Conservation (phyloP, 1,284 basidiomycete genomes). For the Apiotrichum veenhuisii region DNA sequence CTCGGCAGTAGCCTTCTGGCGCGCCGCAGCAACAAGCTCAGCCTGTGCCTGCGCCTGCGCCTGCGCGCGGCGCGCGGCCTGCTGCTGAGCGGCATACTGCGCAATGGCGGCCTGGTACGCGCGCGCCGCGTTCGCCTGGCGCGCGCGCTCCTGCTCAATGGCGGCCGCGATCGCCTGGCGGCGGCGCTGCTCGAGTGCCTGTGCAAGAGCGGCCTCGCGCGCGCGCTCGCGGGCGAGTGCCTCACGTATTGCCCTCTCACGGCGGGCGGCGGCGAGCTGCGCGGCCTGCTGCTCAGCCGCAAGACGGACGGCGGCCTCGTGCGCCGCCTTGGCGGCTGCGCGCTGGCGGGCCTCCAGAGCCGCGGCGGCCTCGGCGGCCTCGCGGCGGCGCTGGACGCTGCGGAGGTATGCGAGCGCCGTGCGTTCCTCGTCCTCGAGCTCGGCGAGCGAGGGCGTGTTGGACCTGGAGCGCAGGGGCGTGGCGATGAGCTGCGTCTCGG, state of each 20-base stretch:
- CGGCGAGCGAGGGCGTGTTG: background rate
- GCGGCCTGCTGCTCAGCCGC: slow-evolving; percentile 17
- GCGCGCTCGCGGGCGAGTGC: slow-evolving; percentile 16
- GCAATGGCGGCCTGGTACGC: slow-evolving; percentile 13
- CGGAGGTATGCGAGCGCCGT: slow-evolving; percentile 42
- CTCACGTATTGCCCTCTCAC: slow-evolving; percentile 16
- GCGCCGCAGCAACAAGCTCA: too few species aligned
- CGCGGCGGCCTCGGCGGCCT: slow-evolving; percentile 31
- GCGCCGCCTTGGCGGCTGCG: slow-evolving; percentile 11
- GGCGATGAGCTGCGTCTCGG: background rate
- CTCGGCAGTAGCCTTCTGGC: background rate
- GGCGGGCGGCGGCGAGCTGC: slow-evolving; percentile 12
- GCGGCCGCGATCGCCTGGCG: slow-evolving; percentile 10
- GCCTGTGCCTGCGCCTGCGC: slow-evolving; percentile 10
- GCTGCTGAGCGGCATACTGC: slow-evolving; percentile 2
- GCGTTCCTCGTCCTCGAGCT: slow-evolving; percentile 37
- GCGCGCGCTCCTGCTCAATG: slow-evolving; percentile 11
- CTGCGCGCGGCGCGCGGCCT: background rate
- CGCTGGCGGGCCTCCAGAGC: slow-evolving; percentile 23
- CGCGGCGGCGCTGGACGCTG: slow-evolving; percentile 34
- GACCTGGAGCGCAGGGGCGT: background rate
- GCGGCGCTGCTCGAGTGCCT: slow-evolving; percentile 12
- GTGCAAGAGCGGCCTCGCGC: slow-evolving; percentile 14
- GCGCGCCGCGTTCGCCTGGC: slow-evolving; percentile 21
- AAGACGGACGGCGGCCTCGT: slow-evolving; percentile 17